These are phyloP conservation scores for Aspergillus mulundensis DNA, from an alignment of 495 filamentous ascomycete genomes.

Conservation along the genomic window DNA sequence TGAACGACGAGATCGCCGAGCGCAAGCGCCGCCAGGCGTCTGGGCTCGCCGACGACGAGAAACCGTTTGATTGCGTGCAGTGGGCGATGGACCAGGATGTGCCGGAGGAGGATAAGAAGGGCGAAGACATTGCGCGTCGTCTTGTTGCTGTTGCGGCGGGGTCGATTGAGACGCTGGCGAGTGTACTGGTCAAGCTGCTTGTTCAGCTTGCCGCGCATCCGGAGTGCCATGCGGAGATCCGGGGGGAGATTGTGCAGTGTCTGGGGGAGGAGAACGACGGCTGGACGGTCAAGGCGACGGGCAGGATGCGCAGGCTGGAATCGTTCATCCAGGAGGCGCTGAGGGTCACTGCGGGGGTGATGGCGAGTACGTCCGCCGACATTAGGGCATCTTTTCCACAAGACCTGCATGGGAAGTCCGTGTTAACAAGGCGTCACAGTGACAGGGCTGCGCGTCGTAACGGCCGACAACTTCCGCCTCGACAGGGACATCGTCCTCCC, in stretches of 20 bases:
- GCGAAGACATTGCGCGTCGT: not conserved
- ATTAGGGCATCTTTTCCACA: no score
- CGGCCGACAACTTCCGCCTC: not conserved
- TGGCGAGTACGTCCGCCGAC: not conserved
- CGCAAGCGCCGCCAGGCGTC: not conserved
- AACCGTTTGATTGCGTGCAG: not conserved
- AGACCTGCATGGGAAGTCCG: no score
- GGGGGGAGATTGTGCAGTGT: not conserved
- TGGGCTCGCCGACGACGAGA: not conserved
- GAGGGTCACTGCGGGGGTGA: not conserved
- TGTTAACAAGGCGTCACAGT: not conserved
- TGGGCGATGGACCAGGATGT: conserved; percentile 1
- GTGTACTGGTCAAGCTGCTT: not conserved
- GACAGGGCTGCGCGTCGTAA: not conserved
- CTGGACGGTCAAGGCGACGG: not conserved
- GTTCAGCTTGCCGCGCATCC: not conserved
- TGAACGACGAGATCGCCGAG: not conserved
- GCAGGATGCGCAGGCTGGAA: not conserved
- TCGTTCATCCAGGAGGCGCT: conserved; percentile 1
- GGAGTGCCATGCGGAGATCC: not conserved
- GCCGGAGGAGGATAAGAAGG: not conserved
- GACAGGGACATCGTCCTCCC: not conserved
- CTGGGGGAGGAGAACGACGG: not conserved
- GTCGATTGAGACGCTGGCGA: not conserved
- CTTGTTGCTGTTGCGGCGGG: not conserved